These are phyloP conservation scores for Bretschneidera sinensis DNA, from an alignment of 345 rosid genomes.

Conservation along the genomic window DNA sequence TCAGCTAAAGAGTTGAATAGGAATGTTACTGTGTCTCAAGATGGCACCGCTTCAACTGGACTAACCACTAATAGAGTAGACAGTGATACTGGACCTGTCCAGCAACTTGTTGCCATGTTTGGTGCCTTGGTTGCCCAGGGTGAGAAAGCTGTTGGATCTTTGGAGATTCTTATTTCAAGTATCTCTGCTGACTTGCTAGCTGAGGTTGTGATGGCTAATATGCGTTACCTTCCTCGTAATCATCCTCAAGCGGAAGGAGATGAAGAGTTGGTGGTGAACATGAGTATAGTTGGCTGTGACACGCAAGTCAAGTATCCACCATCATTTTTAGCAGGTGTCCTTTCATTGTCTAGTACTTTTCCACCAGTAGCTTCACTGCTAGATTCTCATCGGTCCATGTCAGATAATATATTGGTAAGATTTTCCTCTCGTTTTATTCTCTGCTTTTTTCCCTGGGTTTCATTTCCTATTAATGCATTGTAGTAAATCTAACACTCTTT, in stretches of 20 bases:
- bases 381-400: slow-evolving; percentile 28
- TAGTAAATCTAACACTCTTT: background rate
- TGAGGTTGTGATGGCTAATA: slow-evolving; percentile 94
- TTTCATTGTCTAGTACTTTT: slow-evolving; percentile 73
- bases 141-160: slow-evolving; percentile 75
- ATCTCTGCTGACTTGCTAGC: slow-evolving; percentile 93
- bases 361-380: slow-evolving; percentile 61
- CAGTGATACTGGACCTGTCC: slow-evolving; percentile 70
- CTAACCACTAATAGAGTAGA: slow-evolving; percentile 36
- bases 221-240: slow-evolving; percentile 61
- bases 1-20: slow-evolving; percentile 44
- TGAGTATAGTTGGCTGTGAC: slow-evolving; percentile 66
- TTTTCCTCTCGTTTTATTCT: background rate
- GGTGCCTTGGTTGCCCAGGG: slow-evolving; percentile 97
- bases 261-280: slow-evolving; percentile 48
- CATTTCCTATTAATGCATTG: background rate
- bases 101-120: slow-evolving; percentile 88
- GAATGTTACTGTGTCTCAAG: slow-evolving; percentile 34
- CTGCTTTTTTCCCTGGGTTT: background rate
- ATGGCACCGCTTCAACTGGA: slow-evolving; percentile 39
- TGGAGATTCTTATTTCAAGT: slow-evolving; percentile 90
- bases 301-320: slow-evolving; percentile 65
- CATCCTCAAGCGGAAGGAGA: slow-evolving; percentile 48
- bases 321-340: slow-evolving; percentile 63
- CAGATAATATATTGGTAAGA: slow-evolving; percentile 39